Evolutionary conservation across 164 flowering plant species (phyloP).

Genomic region (Echeveria elegans): DNA sequence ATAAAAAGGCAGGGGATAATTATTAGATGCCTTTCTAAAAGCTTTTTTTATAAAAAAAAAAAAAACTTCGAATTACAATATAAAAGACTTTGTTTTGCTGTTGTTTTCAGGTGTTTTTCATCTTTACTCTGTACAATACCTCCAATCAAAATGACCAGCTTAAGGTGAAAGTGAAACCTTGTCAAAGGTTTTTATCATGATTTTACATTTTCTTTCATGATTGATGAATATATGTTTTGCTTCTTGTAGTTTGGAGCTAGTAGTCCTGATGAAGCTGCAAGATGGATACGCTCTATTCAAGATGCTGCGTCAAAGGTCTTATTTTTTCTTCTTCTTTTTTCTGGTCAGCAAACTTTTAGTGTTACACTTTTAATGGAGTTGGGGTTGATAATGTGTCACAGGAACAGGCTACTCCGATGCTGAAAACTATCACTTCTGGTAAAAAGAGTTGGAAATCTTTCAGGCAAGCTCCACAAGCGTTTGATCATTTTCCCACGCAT

Average conservation of each 20-base stretch:
- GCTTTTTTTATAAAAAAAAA: neutral
- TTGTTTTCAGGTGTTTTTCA: constrained; percentile 60
- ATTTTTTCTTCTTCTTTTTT: neutral
- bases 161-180: constrained; percentile 36
- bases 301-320: constrained; percentile 61
- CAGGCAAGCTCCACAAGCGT: constrained; percentile 31
- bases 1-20: constrained; percentile 45
- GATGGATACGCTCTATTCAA: constrained; percentile 65
- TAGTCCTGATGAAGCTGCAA: constrained; percentile 88
- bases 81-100: neutral
- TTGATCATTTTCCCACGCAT: neutral
- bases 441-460: constrained; percentile 49
- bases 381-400: constrained; percentile 13
- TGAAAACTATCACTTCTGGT: constrained; percentile 19
- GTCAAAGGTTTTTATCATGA: neutral
- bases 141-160: constrained; percentile 62
- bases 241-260: constrained; percentile 64
- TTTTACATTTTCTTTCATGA: neutral
- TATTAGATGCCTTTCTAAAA: neutral
- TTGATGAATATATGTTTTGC: constrained; percentile 10
- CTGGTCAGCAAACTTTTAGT: too few species aligned
- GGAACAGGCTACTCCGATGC: constrained; percentile 33
- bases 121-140: constrained; percentile 70
- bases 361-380: neutral
- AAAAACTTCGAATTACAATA: neutral